Percentiles rank a stretch among this genome's conserved stretches.
Conservation (phyloP, 441 rosid genomes). For the Pelargonium fulgidum region DNA sequence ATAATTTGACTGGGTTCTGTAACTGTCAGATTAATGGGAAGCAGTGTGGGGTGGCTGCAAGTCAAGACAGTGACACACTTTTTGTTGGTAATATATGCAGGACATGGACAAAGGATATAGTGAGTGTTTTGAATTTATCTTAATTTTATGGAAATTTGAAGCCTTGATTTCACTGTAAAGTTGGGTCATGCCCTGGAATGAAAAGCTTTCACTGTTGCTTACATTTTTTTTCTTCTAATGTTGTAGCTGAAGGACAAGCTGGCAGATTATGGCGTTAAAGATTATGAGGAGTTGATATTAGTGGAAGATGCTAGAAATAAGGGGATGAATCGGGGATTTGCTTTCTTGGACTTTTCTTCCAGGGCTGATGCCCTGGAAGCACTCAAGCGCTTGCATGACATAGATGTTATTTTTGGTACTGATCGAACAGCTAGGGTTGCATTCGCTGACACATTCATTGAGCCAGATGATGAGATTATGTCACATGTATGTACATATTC, state of each 20-base stretch:
- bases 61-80: slow-evolving; percentile 10
- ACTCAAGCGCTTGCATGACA: slow-evolving; percentile 6
- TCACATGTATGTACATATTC: slow-evolving; percentile 1
- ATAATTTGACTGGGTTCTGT: slow-evolving; percentile 1
- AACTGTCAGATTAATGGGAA: slow-evolving; percentile 8
- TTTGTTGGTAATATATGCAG: slow-evolving; percentile 7
- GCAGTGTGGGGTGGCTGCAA: slow-evolving; percentile 10
- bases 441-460: slow-evolving; percentile 3
- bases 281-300: neutral
- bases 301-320: slow-evolving; percentile 2
- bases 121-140: neutral
- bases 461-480: slow-evolving; percentile 9
- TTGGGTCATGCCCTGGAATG: no score
- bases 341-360: slow-evolving; percentile 6
- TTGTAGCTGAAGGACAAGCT: slow-evolving; percentile 3
- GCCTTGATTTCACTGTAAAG: neutral
- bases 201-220: no score
- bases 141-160: neutral
- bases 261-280: neutral
- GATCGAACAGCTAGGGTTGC: slow-evolving; percentile 10
- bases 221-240: neutral
- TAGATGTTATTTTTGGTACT: neutral
- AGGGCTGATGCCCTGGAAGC: slow-evolving; percentile 9
- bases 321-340: slow-evolving; percentile 1
- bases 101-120: slow-evolving; percentile 4